Base-by-base conservation (phyloP, 768 basidiomycete species). In the Lactarius pseudohatsudake region DNA sequence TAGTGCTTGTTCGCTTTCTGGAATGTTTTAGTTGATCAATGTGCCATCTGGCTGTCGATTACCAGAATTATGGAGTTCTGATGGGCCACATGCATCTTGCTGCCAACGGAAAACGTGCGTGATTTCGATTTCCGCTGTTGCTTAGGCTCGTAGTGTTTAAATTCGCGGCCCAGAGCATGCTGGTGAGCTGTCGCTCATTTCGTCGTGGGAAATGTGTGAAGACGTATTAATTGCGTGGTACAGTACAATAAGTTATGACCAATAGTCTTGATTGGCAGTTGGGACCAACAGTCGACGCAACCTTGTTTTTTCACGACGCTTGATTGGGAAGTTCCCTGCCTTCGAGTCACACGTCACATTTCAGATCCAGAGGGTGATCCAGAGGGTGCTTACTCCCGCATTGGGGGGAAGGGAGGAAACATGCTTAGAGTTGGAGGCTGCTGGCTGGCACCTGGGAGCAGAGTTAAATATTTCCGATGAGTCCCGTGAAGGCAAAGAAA, bases 1-100 rank as follows among this genome's bases (percentile, higher is more conserved):
- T 76, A 76, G 74, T 67, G 66, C 62, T 67, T 64, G 66, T 64
- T 62, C 57, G 66, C 58, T 67, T 60, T 60, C 65, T 67, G 66
- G 58, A 67, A 67, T 67, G 62, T 64, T 67, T 59, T 30, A 59
- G 40, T 67, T 45, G 41, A 64, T 64, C 58, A 56, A 43, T 36
- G 53, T 62, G 41, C 41, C 20, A 36, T 59, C 58, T 26, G 50
- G 54, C 20, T 7, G 57, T 54, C 34, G 61, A 57, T 63, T 28
- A n/a, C 45, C n/a, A 55, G 60, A 32, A 41, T 45, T 9, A 41
- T 22, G 45, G 40, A 57, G 32, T 15, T 47, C 56, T 59, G 65
- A 62, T 62, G 56, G 9, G 13, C 28, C n/a, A 22, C 30, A n/a
- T 58, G 38, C 45, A 57, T 55, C 22, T 30, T 57, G 56, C 47